phyloP scores from a whole-genome alignment of 495 filamentous ascomycete genomes.

The Neurospora sublineolata region DNA sequence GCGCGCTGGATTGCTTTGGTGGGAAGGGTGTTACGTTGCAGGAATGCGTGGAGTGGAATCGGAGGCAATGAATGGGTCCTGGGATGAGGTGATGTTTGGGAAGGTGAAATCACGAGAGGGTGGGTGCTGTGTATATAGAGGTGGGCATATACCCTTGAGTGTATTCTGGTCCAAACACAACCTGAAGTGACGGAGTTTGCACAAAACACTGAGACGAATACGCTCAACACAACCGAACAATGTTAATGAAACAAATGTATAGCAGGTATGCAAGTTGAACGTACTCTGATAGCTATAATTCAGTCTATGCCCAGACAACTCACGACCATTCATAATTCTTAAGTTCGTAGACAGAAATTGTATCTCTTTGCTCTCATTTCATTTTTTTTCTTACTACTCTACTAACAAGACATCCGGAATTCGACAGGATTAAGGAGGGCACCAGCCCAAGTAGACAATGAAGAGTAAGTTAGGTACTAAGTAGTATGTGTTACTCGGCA shows the following conservation, averaged over 20 bases:
- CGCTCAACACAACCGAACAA: background rate
- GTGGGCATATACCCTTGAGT: background rate
- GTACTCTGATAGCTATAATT: background rate
- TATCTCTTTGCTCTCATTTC: background rate
- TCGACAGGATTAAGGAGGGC: background rate
- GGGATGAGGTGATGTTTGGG: background rate
- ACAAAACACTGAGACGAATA: too few relatives aligned
- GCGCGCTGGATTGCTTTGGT: conserved; percentile 91
- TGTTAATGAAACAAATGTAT: background rate
- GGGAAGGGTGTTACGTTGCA: conserved; percentile 74
- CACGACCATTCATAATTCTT: background rate
- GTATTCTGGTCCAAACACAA: background rate
- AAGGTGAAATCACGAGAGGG: background rate
- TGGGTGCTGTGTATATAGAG: background rate
- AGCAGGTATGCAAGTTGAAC: background rate
- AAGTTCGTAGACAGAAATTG: background rate
- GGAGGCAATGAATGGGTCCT: conserved; percentile 15
- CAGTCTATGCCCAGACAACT: background rate
- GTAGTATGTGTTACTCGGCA: background rate
- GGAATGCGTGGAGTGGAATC: conserved; percentile 85
- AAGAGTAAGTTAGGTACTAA: background rate
- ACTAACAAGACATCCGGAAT: background rate
- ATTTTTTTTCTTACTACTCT: background rate
- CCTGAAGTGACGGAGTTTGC: too few relatives aligned
- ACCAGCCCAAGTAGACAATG: background rate